A percentile compares a stretch with the other conserved stretches of the same genome.
phyloP scores from a whole-genome alignment of 148 eudicot species.

The Fagopyrum homotropicum region DNA sequence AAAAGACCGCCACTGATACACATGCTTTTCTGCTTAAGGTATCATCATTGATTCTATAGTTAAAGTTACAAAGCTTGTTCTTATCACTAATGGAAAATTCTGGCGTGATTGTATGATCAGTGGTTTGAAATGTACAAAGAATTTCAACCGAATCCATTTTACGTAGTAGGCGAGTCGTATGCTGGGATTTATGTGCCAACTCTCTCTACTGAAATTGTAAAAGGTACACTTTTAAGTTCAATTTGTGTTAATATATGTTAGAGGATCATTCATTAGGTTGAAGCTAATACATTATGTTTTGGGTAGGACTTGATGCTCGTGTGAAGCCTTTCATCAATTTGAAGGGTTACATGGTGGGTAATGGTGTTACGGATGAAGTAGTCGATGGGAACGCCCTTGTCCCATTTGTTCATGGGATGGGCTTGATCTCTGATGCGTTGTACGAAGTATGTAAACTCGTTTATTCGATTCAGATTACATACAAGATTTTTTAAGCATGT shows the following conservation, averaged over 20 bases:
- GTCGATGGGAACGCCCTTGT: constrained; percentile 90
- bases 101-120: constrained; percentile 23
- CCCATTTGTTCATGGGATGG: constrained; percentile 94
- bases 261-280: background rate
- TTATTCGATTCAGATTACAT: background rate
- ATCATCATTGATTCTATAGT: background rate
- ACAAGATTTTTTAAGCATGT: background rate
- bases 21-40: constrained; percentile 88
- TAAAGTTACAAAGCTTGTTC: background rate
- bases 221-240: constrained; percentile 39
- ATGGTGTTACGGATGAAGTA: constrained; percentile 72
- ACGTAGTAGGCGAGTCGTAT: constrained; percentile 83
- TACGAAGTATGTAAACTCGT: constrained; percentile 38
- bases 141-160: constrained; percentile 71
- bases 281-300: background rate
- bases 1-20: constrained; percentile 70
- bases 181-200: constrained; percentile 98
- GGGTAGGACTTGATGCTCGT: constrained; percentile 67
- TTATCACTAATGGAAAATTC: background rate
- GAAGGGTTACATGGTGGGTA: constrained; percentile 97
- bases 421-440: constrained; percentile 76
- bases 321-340: constrained; percentile 64
- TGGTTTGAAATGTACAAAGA: constrained; percentile 83
- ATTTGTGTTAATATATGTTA: background rate
- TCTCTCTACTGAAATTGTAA: constrained; percentile 65